Evolutionary conservation across 495 filamentous ascomycete species (phyloP).

Genomic region (Podospora tetraspora): DNA sequence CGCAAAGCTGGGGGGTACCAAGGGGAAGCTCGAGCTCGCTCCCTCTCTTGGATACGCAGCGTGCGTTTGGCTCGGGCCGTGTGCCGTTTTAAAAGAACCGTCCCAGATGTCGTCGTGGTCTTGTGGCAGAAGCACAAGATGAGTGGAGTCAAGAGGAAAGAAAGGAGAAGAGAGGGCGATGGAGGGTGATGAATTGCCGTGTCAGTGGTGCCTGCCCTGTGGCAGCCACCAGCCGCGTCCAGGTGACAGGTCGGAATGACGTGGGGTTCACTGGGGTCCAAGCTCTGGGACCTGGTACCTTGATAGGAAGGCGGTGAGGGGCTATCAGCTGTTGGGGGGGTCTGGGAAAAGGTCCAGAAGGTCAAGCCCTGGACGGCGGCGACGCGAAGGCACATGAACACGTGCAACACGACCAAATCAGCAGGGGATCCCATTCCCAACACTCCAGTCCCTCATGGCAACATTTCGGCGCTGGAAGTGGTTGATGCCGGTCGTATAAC

Average conservation of each 20-base stretch:
- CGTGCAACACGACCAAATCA: neutral
- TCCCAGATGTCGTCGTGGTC: conserved; percentile 1
- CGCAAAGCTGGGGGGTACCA: neutral
- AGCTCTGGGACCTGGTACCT: neutral
- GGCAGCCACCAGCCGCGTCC: conserved; percentile 5
- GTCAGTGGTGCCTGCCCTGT: neutral
- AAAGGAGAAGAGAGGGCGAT: neutral
- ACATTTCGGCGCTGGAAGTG: neutral
- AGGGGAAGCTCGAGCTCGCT: neutral
- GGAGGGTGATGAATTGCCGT: conserved; percentile 2
- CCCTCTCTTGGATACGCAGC: neutral
- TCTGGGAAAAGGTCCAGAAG: neutral
- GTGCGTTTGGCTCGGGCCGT: neutral
- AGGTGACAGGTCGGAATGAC: conserved; percentile 26
- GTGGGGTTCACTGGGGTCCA: conserved; percentile 12
- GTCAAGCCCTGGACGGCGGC: neutral
- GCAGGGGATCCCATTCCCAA: neutral
- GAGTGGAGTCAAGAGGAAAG: neutral
- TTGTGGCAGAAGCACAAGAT: neutral
- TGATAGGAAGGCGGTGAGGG: conserved; percentile 21
- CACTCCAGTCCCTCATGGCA: neutral
- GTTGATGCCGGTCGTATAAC: neutral
- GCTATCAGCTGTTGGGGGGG: conserved; percentile 2
- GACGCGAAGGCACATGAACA: neutral
- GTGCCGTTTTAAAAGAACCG: conserved; percentile 12